Evolutionary conservation across 2,329 filamentous ascomycete species (phyloP).

Genomic region (Podosphaera fusca): DNA sequence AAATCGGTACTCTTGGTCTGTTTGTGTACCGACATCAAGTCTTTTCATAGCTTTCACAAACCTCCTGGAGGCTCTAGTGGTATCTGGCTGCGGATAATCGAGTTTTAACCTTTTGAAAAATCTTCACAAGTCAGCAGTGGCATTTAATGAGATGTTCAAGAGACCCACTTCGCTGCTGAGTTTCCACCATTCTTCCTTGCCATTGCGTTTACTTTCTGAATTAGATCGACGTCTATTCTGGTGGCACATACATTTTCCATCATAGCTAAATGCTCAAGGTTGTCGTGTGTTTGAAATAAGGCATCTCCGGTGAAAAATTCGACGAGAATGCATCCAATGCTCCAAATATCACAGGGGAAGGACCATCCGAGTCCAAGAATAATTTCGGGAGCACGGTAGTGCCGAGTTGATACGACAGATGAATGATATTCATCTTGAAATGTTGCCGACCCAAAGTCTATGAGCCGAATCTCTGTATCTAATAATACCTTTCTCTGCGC

Average conservation of each 20-base stretch:
- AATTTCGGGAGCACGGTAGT: conserved; percentile 48
- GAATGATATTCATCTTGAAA: conserved; percentile 55
- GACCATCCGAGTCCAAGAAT: conserved; percentile 50
- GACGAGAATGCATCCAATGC: conserved; percentile 48
- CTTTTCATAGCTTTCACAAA: conserved; percentile 54
- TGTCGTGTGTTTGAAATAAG: conserved; percentile 50
- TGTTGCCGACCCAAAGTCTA: conserved; percentile 49
- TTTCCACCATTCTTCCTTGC: conserved; percentile 32
- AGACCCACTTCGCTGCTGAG: conserved; percentile 37
- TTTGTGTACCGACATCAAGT: conserved; percentile 27
- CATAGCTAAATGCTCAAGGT: conserved; percentile 52
- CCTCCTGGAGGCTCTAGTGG: conserved; percentile 36
- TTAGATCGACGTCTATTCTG: conserved; percentile 33
- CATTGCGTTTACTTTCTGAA: conserved; percentile 33
- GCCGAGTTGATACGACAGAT: conserved; percentile 45
- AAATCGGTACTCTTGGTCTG: not conserved
- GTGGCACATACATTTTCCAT: conserved; percentile 44
- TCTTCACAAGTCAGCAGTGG: conserved; percentile 21
- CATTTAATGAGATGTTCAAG: not conserved
- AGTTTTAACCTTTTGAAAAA: conserved; percentile 44
- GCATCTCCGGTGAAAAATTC: conserved; percentile 52
- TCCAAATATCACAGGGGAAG: conserved; percentile 51
- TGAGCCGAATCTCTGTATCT: conserved; percentile 45
- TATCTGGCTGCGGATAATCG: conserved; percentile 40
- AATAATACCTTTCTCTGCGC: conserved; percentile 40